Conservation (phyloP, 2,329 filamentous ascomycete species). For the Fusarium sp. region DNA sequence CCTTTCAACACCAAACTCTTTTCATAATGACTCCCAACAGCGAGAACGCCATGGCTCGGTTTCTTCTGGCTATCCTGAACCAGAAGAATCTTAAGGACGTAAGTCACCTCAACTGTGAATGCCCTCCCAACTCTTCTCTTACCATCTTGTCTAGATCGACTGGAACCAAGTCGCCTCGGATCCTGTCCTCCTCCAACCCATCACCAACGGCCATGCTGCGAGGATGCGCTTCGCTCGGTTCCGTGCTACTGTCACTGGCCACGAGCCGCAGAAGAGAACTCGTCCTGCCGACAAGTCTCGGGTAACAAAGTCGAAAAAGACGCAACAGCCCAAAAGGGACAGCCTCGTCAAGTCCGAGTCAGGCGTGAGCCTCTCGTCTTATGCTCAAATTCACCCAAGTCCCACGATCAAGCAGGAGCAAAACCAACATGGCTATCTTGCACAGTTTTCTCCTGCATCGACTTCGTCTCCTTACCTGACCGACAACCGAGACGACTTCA, state of each 20-base stretch:
- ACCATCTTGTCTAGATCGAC: constrained; percentile 64
- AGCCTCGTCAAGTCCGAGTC: constrained; percentile 60
- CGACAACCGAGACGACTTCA: constrained; percentile 56
- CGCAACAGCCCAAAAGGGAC: constrained; percentile 52
- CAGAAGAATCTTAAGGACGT: constrained; percentile 74
- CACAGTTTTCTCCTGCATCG: constrained; percentile 58
- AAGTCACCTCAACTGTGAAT: constrained; percentile 50
- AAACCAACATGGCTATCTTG: constrained; percentile 49
- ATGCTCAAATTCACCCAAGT: constrained; percentile 49
- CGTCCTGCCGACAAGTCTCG: constrained; percentile 60
- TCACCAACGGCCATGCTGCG: constrained; percentile 73
- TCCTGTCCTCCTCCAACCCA: constrained; percentile 67
- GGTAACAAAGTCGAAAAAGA: constrained; percentile 63
- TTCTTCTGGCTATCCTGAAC: constrained; percentile 72
- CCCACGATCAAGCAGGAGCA: constrained; percentile 58
- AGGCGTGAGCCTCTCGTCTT: constrained; percentile 48
- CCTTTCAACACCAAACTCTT: constrained; percentile 1
- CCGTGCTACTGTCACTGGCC: constrained; percentile 61
- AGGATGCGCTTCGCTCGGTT: constrained; percentile 73
- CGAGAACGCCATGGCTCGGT: constrained; percentile 70
- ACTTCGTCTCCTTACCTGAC: constrained; percentile 56
- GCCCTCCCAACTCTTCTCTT: constrained; percentile 11
- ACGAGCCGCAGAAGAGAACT: constrained; percentile 64
- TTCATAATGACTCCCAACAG: constrained; percentile 67
- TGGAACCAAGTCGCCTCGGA: constrained; percentile 71